Base-by-base conservation (phyloP, 2,329 filamentous ascomycete species). In the Sporothrix luriei region DNA sequence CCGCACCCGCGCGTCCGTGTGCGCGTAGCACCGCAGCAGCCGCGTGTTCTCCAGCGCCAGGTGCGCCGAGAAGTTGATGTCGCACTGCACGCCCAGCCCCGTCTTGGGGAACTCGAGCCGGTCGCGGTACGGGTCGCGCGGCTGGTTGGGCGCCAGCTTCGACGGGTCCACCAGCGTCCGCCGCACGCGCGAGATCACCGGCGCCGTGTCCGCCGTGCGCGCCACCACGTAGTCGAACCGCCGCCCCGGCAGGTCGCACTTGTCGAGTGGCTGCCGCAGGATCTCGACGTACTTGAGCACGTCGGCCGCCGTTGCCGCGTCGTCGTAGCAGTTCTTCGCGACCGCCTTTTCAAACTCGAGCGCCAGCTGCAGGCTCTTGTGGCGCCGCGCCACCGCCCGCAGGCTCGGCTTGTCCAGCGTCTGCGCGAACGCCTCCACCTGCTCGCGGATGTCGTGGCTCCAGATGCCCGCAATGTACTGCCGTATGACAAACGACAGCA, bases 61-160 rank as follows among this genome's bases (percentile, higher is more conserved):
- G 57, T 91, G 88, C 21, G 93, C 93, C 1, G 91, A 91, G 77
- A 97, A 97, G 78, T 97, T 97, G 82, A 97, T 92, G 76, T 97
- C 93, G 77, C 92, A 95, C 77, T 94, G 91, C 16, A 94, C 91
- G n/a, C 93, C 93, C 38, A 90, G 86, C 4, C 89, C 90, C 10
- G 83, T 82, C 75, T 92, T 92, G 6, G 91, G 91, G 70, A 94
- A 94, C 77, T 95, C 92, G 2, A 96, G 85, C 29, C 82, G 82
- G 74, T 89, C 85, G 70, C 80, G 81, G 76, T 85, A 86, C 40
- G 81, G 82, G 73, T 88, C 84, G 70, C 82, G 82, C 5, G 84
- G 81, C 72, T 85, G 84, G 75, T 85, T 84, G 9, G 82, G 81
- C 2, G 80, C 74, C 74, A 85, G 78, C 54, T 78, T 81, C n/a